Conservation (phyloP, 768 basidiomycete species). For the Tephrocybe sp. region DNA sequence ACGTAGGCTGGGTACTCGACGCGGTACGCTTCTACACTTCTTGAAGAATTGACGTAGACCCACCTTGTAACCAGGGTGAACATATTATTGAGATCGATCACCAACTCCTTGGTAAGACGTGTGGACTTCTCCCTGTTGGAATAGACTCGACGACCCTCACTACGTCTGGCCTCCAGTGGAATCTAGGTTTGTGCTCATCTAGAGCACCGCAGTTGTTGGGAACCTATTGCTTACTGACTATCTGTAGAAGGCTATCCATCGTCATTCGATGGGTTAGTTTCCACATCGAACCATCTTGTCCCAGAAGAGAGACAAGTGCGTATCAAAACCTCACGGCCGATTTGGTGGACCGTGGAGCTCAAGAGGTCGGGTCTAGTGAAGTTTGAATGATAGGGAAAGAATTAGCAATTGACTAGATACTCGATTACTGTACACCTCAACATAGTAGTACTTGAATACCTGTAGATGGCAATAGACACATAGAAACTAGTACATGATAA, state of each 20-base stretch:
- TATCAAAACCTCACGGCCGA: conserved; percentile 76
- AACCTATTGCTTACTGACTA: background rate
- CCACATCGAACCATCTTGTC: conserved; percentile 92
- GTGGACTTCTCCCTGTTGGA: conserved; percentile 93
- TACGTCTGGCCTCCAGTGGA: conserved; percentile 87
- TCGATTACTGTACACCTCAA: too few species aligned
- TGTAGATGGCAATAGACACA: too few species aligned
- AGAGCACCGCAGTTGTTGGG: too few species aligned
- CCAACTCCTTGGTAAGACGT: conserved; percentile 75
- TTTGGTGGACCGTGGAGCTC: conserved; percentile 90
- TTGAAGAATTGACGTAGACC: background rate
- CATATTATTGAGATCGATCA: conserved; percentile 81
- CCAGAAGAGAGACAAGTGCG: conserved; percentile 63
- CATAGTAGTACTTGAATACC: too few species aligned
- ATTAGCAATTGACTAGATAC: background rate
- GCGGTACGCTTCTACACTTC: conserved; percentile 39
- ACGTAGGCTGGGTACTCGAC: conserved; percentile 87
- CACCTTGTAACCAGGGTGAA: conserved; percentile 61
- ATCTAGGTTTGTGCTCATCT: conserved; percentile 72
- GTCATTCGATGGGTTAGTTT: conserved; percentile 82
- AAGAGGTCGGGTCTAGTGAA: conserved; percentile 24
- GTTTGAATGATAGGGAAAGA: background rate
- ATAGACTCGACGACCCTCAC: conserved; percentile 74
- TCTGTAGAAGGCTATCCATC: conserved; percentile 59
- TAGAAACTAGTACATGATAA: too few species aligned